Percentiles rank a stretch among this genome's conserved stretches.
Conservation (phyloP, 2,329 filamentous ascomycete genomes). For the Escovopsis sp. region DNA sequence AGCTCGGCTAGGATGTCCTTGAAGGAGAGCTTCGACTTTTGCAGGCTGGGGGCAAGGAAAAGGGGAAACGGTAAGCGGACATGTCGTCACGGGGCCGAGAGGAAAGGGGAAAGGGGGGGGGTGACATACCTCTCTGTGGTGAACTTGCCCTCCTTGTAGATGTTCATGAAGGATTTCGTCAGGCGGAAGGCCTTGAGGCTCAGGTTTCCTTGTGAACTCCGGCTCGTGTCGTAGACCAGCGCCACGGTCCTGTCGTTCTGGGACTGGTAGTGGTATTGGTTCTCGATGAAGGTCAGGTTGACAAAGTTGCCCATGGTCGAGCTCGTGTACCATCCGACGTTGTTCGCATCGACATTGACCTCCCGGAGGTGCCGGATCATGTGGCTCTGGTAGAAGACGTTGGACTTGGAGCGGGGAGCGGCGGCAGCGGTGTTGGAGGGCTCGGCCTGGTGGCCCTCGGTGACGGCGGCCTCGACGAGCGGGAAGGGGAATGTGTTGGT, state of each 20-base stretch:
- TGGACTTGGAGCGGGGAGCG: slow-evolving; percentile 84
- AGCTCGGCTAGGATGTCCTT: slow-evolving; percentile 88
- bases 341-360: slow-evolving; percentile 97
- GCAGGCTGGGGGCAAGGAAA: slow-evolving; percentile 44
- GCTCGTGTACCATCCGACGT: slow-evolving; percentile 96
- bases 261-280: slow-evolving; percentile 94
- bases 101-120: too few species aligned
- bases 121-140: slow-evolving; percentile 72
- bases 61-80: too few species aligned
- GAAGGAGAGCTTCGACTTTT: slow-evolving; percentile 87
- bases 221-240: slow-evolving; percentile 87
- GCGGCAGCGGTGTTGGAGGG: slow-evolving; percentile 66
- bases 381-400: slow-evolving; percentile 77
- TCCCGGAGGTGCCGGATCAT: slow-evolving; percentile 96
- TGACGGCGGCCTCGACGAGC: slow-evolving; percentile 56
- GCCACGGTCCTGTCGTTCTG: slow-evolving; percentile 82
- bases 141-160: slow-evolving; percentile 96
- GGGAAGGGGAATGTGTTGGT: slow-evolving; percentile 96
- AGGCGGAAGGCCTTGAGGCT: slow-evolving; percentile 85
- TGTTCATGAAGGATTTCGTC: slow-evolving; percentile 72
- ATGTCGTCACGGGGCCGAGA: too few species aligned
- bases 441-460: slow-evolving; percentile 62
- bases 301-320: slow-evolving; percentile 98
- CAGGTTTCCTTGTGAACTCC: slow-evolving; percentile 81
- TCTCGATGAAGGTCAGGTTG: slow-evolving; percentile 91